phyloP scores from a whole-genome alignment of 176 grass and related monocot genomes.

The Ananas comosus region DNA sequence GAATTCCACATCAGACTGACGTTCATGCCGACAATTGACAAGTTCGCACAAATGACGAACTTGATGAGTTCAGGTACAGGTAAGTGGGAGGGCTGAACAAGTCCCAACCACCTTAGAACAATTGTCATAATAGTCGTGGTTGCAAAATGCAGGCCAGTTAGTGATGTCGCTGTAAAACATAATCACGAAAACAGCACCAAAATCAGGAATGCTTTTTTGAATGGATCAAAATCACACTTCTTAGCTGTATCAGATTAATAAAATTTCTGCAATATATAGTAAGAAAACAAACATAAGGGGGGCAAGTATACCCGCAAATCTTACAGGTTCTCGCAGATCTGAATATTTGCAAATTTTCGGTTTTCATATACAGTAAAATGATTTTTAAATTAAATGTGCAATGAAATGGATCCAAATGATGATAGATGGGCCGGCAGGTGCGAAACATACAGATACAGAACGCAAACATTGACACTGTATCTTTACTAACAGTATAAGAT shows the following conservation, averaged over 20 bases:
- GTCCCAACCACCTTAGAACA: conserved; percentile 65
- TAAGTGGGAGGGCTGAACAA: conserved; percentile 77
- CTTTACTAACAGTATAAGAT: no score
- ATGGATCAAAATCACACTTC: conserved; percentile 10
- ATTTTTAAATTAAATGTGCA: no score
- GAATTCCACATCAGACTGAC: conserved; percentile 98
- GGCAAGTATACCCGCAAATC: background rate
- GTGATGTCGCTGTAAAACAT: conserved; percentile 58
- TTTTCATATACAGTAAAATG: no score
- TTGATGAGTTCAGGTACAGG: conserved; percentile 62
- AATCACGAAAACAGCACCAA: background rate
- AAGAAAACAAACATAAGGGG: background rate
- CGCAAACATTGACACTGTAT: no score
- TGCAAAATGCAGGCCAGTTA: conserved; percentile 88
- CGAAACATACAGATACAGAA: no score
- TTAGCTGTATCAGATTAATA: background rate
- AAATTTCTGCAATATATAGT: background rate
- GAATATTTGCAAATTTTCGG: no score
- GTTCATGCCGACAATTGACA: conserved; percentile 93
- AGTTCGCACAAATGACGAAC: conserved; percentile 79
- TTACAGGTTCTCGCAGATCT: no score
- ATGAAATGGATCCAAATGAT: no score
- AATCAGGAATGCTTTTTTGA: conserved; percentile 9
- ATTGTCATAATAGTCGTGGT: conserved; percentile 87
- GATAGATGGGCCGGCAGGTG: no score